phyloP scores from a whole-genome alignment of 1,284 basidiomycete genomes.

The Ceratobasidium papillatum region DNA sequence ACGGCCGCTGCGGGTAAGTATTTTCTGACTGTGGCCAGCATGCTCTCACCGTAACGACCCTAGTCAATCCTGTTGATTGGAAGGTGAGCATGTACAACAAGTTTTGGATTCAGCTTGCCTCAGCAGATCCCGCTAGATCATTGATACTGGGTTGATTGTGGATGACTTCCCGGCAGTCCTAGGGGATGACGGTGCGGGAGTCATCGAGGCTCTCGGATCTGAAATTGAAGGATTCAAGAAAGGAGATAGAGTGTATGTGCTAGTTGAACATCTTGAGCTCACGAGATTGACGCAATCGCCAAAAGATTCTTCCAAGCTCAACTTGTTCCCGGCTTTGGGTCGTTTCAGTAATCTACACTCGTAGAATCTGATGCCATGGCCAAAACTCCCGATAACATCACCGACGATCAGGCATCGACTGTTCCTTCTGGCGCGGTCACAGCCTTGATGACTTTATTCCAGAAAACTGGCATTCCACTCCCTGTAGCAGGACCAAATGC shows the following conservation, averaged over 20 bases:
- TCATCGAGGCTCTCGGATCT: constrained; percentile 8
- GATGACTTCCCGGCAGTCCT: constrained; percentile 20
- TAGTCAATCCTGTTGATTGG: constrained; percentile 37
- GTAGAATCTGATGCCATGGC: background rate
- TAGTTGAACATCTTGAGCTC: background rate
- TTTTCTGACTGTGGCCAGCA: background rate
- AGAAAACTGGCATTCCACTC: constrained; percentile 26
- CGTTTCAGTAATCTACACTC: constrained; percentile 26
- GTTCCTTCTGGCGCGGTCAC: constrained; percentile 9
- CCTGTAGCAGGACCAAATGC: constrained; percentile 16
- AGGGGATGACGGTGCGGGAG: constrained; percentile 36
- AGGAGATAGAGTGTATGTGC: constrained; percentile 42
- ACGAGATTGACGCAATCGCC: background rate
- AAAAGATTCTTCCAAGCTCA: constrained; percentile 21
- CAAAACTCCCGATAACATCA: constrained; percentile 7
- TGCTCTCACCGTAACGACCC: background rate
- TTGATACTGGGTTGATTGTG: constrained; percentile 3
- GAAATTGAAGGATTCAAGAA: constrained; percentile 5
- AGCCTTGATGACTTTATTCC: constrained; percentile 11
- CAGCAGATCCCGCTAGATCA: background rate
- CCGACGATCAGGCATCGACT: constrained; percentile 20
- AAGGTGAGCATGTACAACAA: background rate
- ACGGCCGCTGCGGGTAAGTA: constrained; percentile 5
- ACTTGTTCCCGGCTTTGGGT: background rate
- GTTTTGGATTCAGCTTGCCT: too few species aligned